Conservation (phyloP, 2,329 filamentous ascomycete species). For the Pseudogymnoascus sp. region DNA sequence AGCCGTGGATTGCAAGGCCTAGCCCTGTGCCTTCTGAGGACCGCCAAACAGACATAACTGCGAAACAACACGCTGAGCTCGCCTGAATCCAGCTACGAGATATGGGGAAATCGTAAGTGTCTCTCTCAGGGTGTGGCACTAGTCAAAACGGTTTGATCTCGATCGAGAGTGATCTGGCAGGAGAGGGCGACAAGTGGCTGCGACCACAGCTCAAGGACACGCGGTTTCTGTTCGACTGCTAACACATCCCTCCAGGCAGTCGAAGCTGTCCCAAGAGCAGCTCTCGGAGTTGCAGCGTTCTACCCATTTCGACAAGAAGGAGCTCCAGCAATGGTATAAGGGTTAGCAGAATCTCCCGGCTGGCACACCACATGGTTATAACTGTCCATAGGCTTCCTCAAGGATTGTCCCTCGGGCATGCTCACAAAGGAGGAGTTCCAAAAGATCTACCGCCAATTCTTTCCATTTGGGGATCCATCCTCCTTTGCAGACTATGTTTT, state of each 20-base stretch:
- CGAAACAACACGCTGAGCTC: not conserved
- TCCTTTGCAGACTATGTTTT: slow-evolving; percentile 99
- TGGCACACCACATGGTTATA: not conserved
- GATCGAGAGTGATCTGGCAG: not conserved
- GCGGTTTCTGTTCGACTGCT: slow-evolving; percentile 10
- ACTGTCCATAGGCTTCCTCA: slow-evolving; percentile 70
- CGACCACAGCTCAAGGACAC: not conserved
- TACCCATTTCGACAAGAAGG: slow-evolving; percentile 99
- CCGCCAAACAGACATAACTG: not conserved
- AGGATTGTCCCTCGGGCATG: slow-evolving; percentile 95
- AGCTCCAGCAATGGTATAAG: slow-evolving; percentile 99
- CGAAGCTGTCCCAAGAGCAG: slow-evolving; percentile 95
- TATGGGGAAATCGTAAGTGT: slow-evolving; percentile 7
- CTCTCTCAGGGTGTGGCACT: not conserved
- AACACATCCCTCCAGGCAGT: slow-evolving; percentile 60
- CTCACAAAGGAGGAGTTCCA: slow-evolving; percentile 98
- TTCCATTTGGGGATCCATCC: slow-evolving; percentile 94
- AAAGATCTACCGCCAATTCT: slow-evolving; percentile 99
- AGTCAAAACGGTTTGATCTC: not conserved
- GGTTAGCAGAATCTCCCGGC: slow-evolving; percentile 50
- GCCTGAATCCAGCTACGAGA: not conserved
- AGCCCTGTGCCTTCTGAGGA: not conserved
- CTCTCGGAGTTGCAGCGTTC: slow-evolving; percentile 91
- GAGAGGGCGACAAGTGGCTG: not conserved
- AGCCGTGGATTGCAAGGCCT: not conserved